phyloP scores from a whole-genome alignment of 2,329 filamentous ascomycete genomes.

The Cercospora sojina region DNA sequence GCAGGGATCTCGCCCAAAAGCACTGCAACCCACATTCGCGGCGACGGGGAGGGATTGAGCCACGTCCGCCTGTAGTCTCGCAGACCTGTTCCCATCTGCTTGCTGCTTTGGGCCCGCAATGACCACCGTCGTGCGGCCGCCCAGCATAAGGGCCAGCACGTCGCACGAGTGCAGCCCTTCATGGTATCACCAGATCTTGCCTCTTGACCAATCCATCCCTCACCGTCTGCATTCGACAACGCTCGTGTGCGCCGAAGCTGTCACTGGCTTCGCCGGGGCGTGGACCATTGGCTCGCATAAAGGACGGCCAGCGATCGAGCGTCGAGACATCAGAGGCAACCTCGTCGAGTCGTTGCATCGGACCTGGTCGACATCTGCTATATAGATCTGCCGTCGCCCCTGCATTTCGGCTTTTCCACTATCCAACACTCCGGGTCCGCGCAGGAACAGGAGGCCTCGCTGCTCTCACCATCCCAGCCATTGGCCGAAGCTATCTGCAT shows the following conservation, averaged over 20 bases:
- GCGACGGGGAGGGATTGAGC: constrained; percentile 41
- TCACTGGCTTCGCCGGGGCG: constrained; percentile 35
- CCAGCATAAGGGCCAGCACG: constrained; percentile 32
- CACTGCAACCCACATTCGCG: constrained; percentile 46
- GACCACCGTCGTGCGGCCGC: constrained; percentile 32
- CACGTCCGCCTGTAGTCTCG: constrained; percentile 42
- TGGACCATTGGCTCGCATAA: constrained; percentile 30
- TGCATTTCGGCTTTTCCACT: constrained; percentile 28
- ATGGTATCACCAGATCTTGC: constrained; percentile 39
- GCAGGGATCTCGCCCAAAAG: constrained; percentile 42
- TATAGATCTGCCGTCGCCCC: constrained; percentile 29
- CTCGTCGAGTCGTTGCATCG: constrained; percentile 23
- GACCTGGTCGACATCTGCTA: constrained; percentile 20
- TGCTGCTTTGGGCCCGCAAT: constrained; percentile 35
- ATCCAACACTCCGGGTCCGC: constrained; percentile 16
- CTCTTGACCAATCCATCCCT: constrained; percentile 36
- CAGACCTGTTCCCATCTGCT: constrained; percentile 37
- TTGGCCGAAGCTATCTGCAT: constrained; percentile 15
- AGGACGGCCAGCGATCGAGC: constrained; percentile 27
- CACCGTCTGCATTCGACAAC: constrained; percentile 34
- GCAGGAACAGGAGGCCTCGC: background rate
- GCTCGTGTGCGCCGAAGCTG: constrained; percentile 36
- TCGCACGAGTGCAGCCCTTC: constrained; percentile 35
- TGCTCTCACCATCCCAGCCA: background rate
- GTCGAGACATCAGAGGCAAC: constrained; percentile 24